These are phyloP conservation scores for Microbotryum intermedium DNA, from an alignment of 1,284 basidiomycete genomes.

Conservation along the genomic window DNA sequence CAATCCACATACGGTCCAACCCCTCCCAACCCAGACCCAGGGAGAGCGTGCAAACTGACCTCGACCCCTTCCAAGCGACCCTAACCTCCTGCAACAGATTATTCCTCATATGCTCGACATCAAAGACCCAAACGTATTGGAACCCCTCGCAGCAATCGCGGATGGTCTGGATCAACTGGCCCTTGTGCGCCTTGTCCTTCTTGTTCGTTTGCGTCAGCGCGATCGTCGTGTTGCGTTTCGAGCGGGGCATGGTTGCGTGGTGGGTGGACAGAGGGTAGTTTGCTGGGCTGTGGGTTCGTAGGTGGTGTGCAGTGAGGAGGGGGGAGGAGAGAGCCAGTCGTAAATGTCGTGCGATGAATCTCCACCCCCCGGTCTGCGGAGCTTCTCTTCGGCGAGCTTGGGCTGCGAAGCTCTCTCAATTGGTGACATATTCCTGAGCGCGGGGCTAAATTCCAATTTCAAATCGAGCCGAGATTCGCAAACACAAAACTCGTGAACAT, in stretches of 20 bases:
- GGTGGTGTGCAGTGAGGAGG: neutral
- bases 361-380: neutral
- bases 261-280: neutral
- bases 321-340: neutral
- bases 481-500: too few relatives aligned
- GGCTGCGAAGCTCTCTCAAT: too few relatives aligned
- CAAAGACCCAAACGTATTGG: slow-evolving; percentile 91
- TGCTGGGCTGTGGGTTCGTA: neutral
- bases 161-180: slow-evolving; percentile 70
- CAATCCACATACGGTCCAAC: neutral
- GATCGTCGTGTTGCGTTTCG: slow-evolving; percentile 42
- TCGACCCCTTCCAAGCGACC: slow-evolving; percentile 73
- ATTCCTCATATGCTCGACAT: slow-evolving; percentile 91
- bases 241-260: slow-evolving; percentile 35
- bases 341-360: neutral
- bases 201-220: slow-evolving; percentile 49
- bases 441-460: too few relatives aligned
- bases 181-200: slow-evolving; percentile 60
- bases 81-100: slow-evolving; percentile 88
- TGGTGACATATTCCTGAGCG: too few relatives aligned
- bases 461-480: too few relatives aligned
- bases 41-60: slow-evolving; percentile 1
- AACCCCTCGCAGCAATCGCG: slow-evolving; percentile 73
- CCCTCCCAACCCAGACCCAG: neutral
- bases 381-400: too few relatives aligned